A percentile compares a stretch with the other conserved stretches of the same genome.
Evolutionary conservation across 2,329 filamentous ascomycete genomes (phyloP).

Genomic region (Talaromyces sp.): DNA sequence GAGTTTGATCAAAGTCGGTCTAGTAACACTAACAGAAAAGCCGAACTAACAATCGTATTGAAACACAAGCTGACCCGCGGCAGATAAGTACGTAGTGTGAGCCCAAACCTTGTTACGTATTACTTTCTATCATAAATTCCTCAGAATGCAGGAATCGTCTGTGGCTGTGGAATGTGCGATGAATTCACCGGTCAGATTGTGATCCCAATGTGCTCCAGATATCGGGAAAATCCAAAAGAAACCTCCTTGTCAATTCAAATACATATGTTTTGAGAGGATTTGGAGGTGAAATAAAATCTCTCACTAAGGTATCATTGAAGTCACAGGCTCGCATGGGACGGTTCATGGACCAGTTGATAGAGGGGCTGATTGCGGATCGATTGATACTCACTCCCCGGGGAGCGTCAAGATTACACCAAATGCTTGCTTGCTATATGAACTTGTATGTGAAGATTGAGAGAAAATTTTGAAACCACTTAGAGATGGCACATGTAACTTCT

Average conservation of each 20-base stretch:
- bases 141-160: slow-evolving; percentile 50
- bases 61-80: slow-evolving; percentile 50
- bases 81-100: slow-evolving; percentile 27
- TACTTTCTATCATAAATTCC: slow-evolving; percentile 51
- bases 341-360: slow-evolving; percentile 7
- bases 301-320: slow-evolving; percentile 10
- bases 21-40: slow-evolving; percentile 23
- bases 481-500: neutral
- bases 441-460: neutral
- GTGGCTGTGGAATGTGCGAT: slow-evolving; percentile 11
- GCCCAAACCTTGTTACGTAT: slow-evolving; percentile 44
- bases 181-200: neutral
- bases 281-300: slow-evolving; percentile 9
- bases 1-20: neutral
- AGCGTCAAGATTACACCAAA: slow-evolving; percentile 14
- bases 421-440: neutral
- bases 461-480: too few relatives aligned
- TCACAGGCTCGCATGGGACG: slow-evolving; percentile 10
- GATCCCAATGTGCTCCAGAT: neutral
- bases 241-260: slow-evolving; percentile 7
- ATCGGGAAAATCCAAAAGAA: slow-evolving; percentile 12
- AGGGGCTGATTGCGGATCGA: slow-evolving; percentile 14
- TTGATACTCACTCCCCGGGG: neutral
- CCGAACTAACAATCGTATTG: slow-evolving; percentile 24
- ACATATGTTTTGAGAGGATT: slow-evolving; percentile 15